Conservation (phyloP, 345 rosid genomes). For the Combretum micranthum region DNA sequence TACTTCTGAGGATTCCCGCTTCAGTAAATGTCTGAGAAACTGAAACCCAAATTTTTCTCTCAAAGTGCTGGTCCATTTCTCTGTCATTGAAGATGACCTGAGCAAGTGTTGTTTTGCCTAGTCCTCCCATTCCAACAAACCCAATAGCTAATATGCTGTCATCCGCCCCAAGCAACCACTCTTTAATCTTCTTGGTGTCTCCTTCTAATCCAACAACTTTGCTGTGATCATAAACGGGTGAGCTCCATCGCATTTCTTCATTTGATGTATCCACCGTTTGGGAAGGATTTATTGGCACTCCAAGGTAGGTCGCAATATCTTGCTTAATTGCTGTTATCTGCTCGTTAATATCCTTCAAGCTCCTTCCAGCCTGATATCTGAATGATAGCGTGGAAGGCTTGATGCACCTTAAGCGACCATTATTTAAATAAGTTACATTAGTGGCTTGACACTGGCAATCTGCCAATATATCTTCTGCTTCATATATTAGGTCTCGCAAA, state of each 20-base stretch:
- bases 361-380: constrained; percentile 1
- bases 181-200: constrained; percentile 9
- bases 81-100: constrained; percentile 22
- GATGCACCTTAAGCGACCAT: neutral
- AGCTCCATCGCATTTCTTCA: constrained; percentile 8
- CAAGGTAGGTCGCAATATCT: constrained; percentile 3
- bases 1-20: constrained; percentile 20
- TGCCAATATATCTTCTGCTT: constrained; percentile 13
- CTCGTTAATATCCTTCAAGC: constrained; percentile 8
- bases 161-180: constrained; percentile 9
- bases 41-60: constrained; percentile 27
- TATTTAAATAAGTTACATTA: neutral
- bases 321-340: constrained; percentile 6
- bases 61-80: constrained; percentile 16
- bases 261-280: neutral
- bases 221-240: constrained; percentile 7
- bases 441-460: constrained; percentile 5
- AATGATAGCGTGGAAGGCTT: constrained; percentile 3
- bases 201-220: constrained; percentile 10
- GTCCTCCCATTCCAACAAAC: constrained; percentile 29
- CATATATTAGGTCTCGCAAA: constrained; percentile 32
- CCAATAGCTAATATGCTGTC: constrained; percentile 6
- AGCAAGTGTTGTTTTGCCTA: constrained; percentile 28
- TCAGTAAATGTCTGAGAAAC: constrained; percentile 25
- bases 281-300: neutral